phyloP scores from a whole-genome alignment of 2,329 filamentous ascomycete genomes.

The Aureobasidium sp. region DNA sequence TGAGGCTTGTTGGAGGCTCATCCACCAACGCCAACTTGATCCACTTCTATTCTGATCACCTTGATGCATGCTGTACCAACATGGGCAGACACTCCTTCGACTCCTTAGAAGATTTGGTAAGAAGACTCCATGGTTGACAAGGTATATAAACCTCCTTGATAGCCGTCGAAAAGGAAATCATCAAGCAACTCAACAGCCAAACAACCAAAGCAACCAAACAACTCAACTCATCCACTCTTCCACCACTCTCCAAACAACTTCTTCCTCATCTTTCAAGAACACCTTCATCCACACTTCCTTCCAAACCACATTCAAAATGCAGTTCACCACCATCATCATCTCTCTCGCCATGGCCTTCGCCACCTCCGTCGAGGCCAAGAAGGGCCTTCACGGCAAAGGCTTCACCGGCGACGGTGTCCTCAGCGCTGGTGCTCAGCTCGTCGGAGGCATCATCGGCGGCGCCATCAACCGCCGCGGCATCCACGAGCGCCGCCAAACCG shows the following conservation, averaged over 20 bases:
- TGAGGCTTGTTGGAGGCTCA: not conserved
- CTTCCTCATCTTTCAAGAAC: not conserved
- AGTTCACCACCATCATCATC: not conserved
- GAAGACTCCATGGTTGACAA: not conserved
- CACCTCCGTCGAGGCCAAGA: slow-evolving; percentile 3
- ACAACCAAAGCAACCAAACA: not conserved
- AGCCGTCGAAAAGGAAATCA: not conserved
- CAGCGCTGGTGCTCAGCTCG: not conserved
- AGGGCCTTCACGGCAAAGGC: slow-evolving; percentile 3
- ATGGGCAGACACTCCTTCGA: not conserved
- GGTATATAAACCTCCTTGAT: not conserved
- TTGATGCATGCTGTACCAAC: not conserved
- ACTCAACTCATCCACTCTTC: not conserved
- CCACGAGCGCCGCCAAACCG: not conserved
- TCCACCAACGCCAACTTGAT: not conserved
- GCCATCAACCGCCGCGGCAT: not conserved
- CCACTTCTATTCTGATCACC: not conserved
- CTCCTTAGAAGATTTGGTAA: not conserved
- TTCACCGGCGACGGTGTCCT: slow-evolving; percentile 6
- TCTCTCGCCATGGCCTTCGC: slow-evolving; percentile 1
- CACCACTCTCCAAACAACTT: not conserved
- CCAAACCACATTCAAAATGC: not conserved
- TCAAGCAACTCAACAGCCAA: not conserved
- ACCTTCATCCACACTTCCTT: too few species aligned
- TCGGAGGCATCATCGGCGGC: not conserved